Percentiles rank a stretch among this genome's conserved stretches.
phyloP scores from a whole-genome alignment of 2,329 filamentous ascomycete genomes.

The Penicillium freii region DNA sequence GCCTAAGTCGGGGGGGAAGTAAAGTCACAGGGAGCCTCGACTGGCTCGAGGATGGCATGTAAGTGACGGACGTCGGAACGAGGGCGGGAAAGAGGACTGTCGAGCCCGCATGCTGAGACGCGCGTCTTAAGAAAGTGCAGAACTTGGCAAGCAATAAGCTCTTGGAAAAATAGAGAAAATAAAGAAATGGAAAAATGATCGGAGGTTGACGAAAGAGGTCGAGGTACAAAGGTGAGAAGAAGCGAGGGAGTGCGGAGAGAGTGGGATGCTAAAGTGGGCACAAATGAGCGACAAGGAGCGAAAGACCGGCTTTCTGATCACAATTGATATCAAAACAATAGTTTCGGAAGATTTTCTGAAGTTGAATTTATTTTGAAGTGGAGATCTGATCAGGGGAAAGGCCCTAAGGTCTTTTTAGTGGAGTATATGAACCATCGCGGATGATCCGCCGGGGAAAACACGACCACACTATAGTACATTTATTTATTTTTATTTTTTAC shows the following conservation, averaged over 20 bases:
- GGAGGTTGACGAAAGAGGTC: background rate
- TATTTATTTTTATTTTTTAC: background rate
- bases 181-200: background rate
- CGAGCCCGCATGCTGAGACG: constrained; percentile 39
- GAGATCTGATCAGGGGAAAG: constrained; percentile 10
- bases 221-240: background rate
- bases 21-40: constrained; percentile 17
- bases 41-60: constrained; percentile 19
- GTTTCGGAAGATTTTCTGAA: constrained; percentile 13
- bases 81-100: constrained; percentile 30
- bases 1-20: constrained; percentile 15
- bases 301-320: constrained; percentile 13
- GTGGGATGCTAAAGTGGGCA: background rate
- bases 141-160: constrained; percentile 4
- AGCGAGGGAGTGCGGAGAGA: constrained; percentile 4
- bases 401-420: background rate
- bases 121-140: constrained; percentile 22
- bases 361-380: constrained; percentile 10
- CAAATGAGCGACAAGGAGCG: constrained; percentile 8
- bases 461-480: background rate
- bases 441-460: constrained; percentile 4
- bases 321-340: background rate
- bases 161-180: background rate
- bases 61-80: constrained; percentile 31
- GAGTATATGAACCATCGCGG: constrained; percentile 6